Evolutionary conservation across 805 yeast genomes (phyloP), one percentile per base, ranked within the genome.

Genomic region (Lipomyces mesembrius): DNA sequence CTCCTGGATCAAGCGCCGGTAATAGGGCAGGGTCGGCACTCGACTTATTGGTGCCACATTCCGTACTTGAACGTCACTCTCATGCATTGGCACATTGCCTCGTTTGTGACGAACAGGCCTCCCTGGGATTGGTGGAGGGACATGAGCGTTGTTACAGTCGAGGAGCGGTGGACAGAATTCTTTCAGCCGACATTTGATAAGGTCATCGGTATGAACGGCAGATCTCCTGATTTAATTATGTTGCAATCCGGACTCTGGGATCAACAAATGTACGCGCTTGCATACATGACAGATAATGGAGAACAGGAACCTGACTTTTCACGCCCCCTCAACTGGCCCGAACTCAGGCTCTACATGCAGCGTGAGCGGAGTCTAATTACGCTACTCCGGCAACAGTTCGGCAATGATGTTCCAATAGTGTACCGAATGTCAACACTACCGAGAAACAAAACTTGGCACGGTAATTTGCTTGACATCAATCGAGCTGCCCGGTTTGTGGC

Each of bases 51-150:
- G 25, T 68, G 71, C 56, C 64, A 62, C 27, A 29, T 62, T 22
- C 69, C 69, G 11, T n/a, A 27, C 12, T 34, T 64, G 12, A 68
- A 68, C 64, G 51, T 68, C 57, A 68, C 71, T 2, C 22, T 68
- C 46, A 34, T 57, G 53, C 69, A 68, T 20, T 68, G 71, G 71
- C 71, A 68, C 25, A 43, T 68, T 29, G 54, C 69, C 20, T 53
- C 66, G 22, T 53, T 57, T 59, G 52, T 56, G 22, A 59, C 69
- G 9, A 25, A 53, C 34, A 46, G 62, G 17, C 71, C 71, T 11
- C 54, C 52, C 11, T 68, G 71, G 69, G 65, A 66, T 68, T 68
- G 65, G 59, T 43, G 52, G 32, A 22, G 22, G 1, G 53, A 57
- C 20, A 62, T 68, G 69, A 22, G 49, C 22, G 2, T 56, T n/a